These are phyloP conservation scores for Tulasnella sp. DNA, from an alignment of 768 basidiomycete genomes.

Conservation along the genomic window DNA sequence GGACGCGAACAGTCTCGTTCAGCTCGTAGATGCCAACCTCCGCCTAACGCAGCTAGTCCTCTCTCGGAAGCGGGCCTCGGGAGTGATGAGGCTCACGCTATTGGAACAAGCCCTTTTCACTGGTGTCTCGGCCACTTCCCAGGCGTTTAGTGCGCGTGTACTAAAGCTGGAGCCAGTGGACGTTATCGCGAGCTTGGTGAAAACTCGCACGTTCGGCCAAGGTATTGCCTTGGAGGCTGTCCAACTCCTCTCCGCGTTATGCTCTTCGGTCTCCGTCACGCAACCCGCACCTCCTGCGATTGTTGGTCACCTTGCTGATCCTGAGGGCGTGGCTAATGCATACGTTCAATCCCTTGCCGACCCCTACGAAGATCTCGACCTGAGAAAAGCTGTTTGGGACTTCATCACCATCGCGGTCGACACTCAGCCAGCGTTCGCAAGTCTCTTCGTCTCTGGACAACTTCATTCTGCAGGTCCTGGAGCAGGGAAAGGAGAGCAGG, in stretches of 20 bases:
- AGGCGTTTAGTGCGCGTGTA: slow-evolving; percentile 36
- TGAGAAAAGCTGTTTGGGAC: slow-evolving; percentile 72
- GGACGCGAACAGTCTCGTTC: slow-evolving; percentile 58
- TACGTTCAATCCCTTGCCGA: slow-evolving; percentile 66
- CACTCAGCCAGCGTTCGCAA: slow-evolving; percentile 75
- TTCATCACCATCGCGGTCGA: slow-evolving; percentile 73
- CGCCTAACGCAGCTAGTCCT: slow-evolving; percentile 52
- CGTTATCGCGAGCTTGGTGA: slow-evolving; percentile 56
- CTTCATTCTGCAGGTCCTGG: slow-evolving; percentile 34
- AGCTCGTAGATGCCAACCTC: slow-evolving; percentile 58
- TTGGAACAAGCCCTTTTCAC: slow-evolving; percentile 70
- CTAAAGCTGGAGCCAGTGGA: slow-evolving; percentile 62
- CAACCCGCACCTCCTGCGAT: slow-evolving; percentile 61
- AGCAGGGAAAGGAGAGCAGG: not conserved
- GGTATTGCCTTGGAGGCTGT: slow-evolving; percentile 57
- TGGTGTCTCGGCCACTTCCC: slow-evolving; percentile 41
- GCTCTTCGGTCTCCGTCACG: slow-evolving; percentile 49
- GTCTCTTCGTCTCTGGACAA: slow-evolving; percentile 66
- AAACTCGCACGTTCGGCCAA: slow-evolving; percentile 49
- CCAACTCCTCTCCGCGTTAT: slow-evolving; percentile 54
- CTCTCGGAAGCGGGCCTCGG: slow-evolving; percentile 43
- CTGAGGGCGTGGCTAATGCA: slow-evolving; percentile 56
- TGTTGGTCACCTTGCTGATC: slow-evolving; percentile 65
- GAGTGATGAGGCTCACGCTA: slow-evolving; percentile 35
- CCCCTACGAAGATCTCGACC: slow-evolving; percentile 63